A percentile compares a stretch with the other conserved stretches of the same genome.
Evolutionary conservation across 768 basidiomycete genomes (phyloP).

Genomic region (Cyclocybe aegerita): DNA sequence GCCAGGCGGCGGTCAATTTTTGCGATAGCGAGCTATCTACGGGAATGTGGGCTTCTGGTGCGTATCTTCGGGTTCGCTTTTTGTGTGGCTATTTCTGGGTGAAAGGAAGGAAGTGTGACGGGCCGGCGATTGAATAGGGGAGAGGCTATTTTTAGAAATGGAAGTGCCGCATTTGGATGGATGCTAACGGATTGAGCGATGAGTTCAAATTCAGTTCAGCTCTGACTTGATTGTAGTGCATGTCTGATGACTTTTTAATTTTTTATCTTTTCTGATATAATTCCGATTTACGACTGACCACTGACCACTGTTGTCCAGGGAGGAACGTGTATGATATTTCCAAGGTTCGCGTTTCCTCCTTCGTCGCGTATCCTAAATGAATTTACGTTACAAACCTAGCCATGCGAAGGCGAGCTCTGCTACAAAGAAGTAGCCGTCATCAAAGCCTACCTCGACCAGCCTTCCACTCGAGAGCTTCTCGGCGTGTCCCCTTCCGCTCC

Average conservation of each 20-base stretch:
- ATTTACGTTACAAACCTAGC: constrained; percentile 24
- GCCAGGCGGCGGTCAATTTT: constrained; percentile 64
- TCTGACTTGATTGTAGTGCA: no score
- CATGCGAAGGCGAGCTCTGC: constrained; percentile 34
- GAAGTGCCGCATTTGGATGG: no score
- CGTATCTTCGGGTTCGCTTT: constrained; percentile 6
- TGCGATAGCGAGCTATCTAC: constrained; percentile 57
- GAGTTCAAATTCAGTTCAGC: no score
- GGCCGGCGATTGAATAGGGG: no score
- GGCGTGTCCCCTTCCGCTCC: constrained; percentile 48
- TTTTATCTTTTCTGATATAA: not conserved
- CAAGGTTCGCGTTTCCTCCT: constrained; percentile 28
- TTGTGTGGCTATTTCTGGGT: no score
- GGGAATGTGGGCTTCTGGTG: constrained; percentile 43
- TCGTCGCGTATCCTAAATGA: not conserved
- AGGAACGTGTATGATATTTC: constrained; percentile 60
- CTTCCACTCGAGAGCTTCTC: constrained; percentile 47
- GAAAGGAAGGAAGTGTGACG: no score
- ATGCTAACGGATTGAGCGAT: no score
- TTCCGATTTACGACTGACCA: not conserved
- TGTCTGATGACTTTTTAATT: constrained; percentile 1
- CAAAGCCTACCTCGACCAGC: constrained; percentile 53
- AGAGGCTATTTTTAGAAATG: no score
- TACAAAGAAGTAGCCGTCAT: constrained; percentile 40
- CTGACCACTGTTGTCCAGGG: constrained; percentile 17